These are phyloP conservation scores for Alternaria longipes DNA, from an alignment of 2,329 filamentous ascomycete species.

Conservation along the genomic window DNA sequence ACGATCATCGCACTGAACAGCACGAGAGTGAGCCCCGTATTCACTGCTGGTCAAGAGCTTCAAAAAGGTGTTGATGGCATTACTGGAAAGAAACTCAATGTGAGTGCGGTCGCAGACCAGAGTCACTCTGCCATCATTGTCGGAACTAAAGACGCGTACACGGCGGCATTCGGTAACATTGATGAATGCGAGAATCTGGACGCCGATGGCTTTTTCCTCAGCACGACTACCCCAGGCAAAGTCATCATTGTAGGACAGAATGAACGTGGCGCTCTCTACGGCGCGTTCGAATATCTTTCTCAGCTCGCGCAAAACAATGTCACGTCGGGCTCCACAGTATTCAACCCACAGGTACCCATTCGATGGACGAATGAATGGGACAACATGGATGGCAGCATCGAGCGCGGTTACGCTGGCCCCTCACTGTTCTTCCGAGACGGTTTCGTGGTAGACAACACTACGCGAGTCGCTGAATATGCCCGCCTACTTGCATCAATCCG, in stretches of 20 bases:
- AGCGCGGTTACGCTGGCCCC: conserved; percentile 72
- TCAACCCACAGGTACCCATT: conserved; percentile 68
- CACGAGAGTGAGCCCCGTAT: conserved; percentile 64
- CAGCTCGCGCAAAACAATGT: conserved; percentile 69
- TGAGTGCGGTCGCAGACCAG: conserved; percentile 39
- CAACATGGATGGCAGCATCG: conserved; percentile 73
- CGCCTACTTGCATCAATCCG: conserved; percentile 72
- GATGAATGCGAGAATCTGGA: conserved; percentile 54
- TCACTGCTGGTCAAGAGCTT: conserved; percentile 67
- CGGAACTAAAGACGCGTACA: conserved; percentile 60
- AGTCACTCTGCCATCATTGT: conserved; percentile 55
- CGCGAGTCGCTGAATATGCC: conserved; percentile 69
- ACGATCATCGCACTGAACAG: conserved; percentile 64
- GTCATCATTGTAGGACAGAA: conserved; percentile 71
- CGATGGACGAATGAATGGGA: conserved; percentile 80
- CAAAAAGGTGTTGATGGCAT: conserved; percentile 66
- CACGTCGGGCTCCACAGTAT: conserved; percentile 57
- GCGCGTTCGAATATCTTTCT: conserved; percentile 73
- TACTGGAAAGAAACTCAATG: conserved; percentile 58
- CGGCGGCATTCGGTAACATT: conserved; percentile 46
- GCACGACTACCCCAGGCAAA: conserved; percentile 52
- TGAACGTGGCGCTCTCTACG: conserved; percentile 73
- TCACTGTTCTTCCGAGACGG: conserved; percentile 74
- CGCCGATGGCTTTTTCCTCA: conserved; percentile 70
- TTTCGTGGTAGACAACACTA: conserved; percentile 65